These are phyloP conservation scores for Balamuthia mandrillaris DNA, from an alignment of 208 protist genomes.

Conservation along the genomic window DNA sequence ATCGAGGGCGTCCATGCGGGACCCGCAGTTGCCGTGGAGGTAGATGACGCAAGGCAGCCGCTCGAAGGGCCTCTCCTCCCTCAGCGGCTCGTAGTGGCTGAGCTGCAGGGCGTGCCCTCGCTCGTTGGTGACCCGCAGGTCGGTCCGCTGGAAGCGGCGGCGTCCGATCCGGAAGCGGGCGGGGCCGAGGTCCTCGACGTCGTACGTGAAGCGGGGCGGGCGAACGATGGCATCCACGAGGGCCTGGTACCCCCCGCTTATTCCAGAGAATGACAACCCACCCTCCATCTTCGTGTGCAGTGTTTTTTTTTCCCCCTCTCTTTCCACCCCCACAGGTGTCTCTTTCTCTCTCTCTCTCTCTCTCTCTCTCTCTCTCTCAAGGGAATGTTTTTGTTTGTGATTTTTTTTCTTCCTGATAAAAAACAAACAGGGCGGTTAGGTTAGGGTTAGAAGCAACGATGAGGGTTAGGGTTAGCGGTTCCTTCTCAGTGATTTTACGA, in stretches of 20 bases:
- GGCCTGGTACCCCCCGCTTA: background rate
- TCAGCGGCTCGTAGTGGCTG: constrained; percentile 15
- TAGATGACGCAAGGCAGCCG: constrained; percentile 24
- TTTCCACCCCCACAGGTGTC: no score
- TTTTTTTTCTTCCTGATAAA: no score
- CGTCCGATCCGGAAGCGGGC: background rate
- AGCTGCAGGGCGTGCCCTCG: background rate
- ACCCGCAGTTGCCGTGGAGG: constrained; percentile 63
- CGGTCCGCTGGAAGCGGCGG: background rate
- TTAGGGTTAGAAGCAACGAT: no score
- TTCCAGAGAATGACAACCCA: no score
- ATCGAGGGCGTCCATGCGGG: constrained; percentile 58
- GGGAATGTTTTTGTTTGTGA: no score
- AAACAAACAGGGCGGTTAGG: no score
- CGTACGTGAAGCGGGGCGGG: constrained; percentile 5
- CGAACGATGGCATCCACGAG: constrained; percentile 38
- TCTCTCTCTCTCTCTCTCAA: no score
- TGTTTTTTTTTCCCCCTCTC: no score
- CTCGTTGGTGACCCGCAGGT: constrained; percentile 16
- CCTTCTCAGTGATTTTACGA: no score
- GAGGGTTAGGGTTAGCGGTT: no score
- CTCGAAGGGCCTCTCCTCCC: background rate
- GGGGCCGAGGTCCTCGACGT: background rate
- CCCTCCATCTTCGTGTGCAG: no score
- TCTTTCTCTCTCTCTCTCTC: no score